phyloP scores from a whole-genome alignment of 164 flowering plant species.

The Chimonanthus salicifolius region DNA sequence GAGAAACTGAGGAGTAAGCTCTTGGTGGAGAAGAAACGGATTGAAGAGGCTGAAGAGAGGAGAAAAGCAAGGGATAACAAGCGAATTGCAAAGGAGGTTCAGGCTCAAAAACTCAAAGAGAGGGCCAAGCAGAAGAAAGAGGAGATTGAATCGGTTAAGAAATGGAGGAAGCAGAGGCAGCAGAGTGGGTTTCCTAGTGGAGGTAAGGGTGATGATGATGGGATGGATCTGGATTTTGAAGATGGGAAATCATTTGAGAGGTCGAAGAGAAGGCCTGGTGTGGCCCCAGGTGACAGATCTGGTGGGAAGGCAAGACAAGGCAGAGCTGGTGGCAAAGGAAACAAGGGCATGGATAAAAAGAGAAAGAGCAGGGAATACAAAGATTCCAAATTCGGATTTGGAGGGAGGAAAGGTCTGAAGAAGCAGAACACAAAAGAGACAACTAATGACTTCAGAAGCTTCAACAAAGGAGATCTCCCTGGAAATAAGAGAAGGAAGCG shows the following conservation, averaged over 20 bases:
- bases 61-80: conserved; percentile 82
- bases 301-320: conserved; percentile 51
- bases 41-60: conserved; percentile 91
- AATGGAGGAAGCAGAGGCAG: conserved; percentile 95
- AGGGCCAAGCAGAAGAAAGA: conserved; percentile 77
- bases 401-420: conserved; percentile 69
- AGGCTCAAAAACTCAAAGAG: conserved; percentile 75
- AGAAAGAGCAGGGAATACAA: conserved; percentile 28
- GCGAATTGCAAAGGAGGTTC: conserved; percentile 73
- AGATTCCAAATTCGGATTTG: conserved; percentile 47
- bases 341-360: conserved; percentile 30
- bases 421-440: conserved; percentile 82
- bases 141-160: conserved; percentile 80
- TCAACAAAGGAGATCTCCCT: conserved; percentile 28
- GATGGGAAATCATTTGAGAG: conserved; percentile 62
- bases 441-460: conserved; percentile 50
- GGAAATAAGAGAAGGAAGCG: conserved; percentile 48
- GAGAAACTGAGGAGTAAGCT: conserved; percentile 70
- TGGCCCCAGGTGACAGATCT: conserved; percentile 72
- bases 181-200: conserved; percentile 52
- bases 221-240: conserved; percentile 38
- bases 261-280: conserved; percentile 61
- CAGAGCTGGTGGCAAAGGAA: conserved; percentile 27
- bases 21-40: conserved; percentile 61
- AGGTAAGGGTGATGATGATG: conserved; percentile 35